A percentile compares a stretch with the other conserved stretches of the same genome.
Evolutionary conservation across 108 stramenopile species (phyloP).

Genomic region (Cyclotella sp.): DNA sequence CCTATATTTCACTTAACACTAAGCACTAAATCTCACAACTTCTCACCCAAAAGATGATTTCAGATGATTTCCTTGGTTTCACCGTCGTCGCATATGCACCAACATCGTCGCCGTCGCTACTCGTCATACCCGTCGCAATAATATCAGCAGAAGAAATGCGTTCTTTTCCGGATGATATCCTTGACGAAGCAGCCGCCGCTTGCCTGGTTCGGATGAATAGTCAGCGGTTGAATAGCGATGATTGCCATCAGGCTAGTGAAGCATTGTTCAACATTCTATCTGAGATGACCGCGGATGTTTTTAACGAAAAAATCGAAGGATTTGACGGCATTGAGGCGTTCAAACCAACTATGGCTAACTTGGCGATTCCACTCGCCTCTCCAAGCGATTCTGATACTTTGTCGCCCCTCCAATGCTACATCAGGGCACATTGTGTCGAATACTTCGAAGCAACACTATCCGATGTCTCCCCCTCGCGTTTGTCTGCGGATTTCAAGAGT

Average conservation of each 20-base stretch:
- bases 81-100: too few relatives aligned
- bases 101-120: too few relatives aligned
- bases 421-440: constrained; percentile 67
- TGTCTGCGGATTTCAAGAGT: constrained; percentile 13
- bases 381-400: constrained; percentile 64
- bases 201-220: constrained; percentile 10
- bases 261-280: background rate
- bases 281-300: background rate
- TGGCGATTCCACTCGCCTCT: constrained; percentile 38
- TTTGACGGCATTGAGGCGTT: background rate
- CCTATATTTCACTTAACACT: too few relatives aligned
- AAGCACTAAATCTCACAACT: too few relatives aligned
- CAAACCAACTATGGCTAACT: constrained; percentile 2
- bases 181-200: constrained; percentile 4
- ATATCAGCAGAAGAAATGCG: too few relatives aligned
- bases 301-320: background rate
- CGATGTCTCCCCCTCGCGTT: background rate
- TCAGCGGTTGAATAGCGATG: background rate
- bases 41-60: too few relatives aligned
- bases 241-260: background rate
- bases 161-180: background rate
- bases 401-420: constrained; percentile 72
- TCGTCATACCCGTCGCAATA: too few relatives aligned
- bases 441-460: constrained; percentile 54
- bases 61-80: too few relatives aligned